These are phyloP conservation scores for Ogataea paraovalis DNA, from an alignment of 805 yeast species.

Conservation along the genomic window DNA sequence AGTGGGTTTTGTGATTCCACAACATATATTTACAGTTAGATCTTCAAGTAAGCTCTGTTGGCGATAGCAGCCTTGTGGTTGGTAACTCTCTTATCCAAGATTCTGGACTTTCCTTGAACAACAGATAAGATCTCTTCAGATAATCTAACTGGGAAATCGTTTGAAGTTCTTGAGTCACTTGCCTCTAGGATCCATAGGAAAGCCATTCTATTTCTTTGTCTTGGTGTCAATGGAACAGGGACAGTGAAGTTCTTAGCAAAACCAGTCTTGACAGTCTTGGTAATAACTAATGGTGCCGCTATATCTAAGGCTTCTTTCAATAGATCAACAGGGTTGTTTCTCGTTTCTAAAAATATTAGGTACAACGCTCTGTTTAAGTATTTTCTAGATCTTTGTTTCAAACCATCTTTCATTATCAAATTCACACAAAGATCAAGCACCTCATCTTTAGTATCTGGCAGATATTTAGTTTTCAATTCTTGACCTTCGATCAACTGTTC, in stretches of 20 bases:
- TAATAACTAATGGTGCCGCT: slow-evolving; percentile 79
- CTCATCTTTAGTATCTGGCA: slow-evolving; percentile 67
- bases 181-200: slow-evolving; percentile 90
- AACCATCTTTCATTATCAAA: slow-evolving; percentile 89
- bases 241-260: slow-evolving; percentile 77
- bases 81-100: slow-evolving; percentile 76
- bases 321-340: slow-evolving; percentile 76
- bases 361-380: slow-evolving; percentile 74
- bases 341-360: slow-evolving; percentile 63
- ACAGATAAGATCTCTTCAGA: slow-evolving; percentile 87
- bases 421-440: slow-evolving; percentile 74
- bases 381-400: slow-evolving; percentile 74
- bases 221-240: slow-evolving; percentile 77
- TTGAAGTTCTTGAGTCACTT: slow-evolving; percentile 70
- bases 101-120: slow-evolving; percentile 70
- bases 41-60: slow-evolving; percentile 63
- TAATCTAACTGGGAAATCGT: slow-evolving; percentile 80
- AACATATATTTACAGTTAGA: slow-evolving; percentile 13
- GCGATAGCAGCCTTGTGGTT: slow-evolving; percentile 85
- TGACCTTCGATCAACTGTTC: slow-evolving; percentile 30
- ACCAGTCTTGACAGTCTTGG: slow-evolving; percentile 75
- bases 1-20: too few species aligned
- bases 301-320: slow-evolving; percentile 72
- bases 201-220: slow-evolving; percentile 84
- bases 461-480: slow-evolving; percentile 40